phyloP scores from a whole-genome alignment of 1,139 yeast genomes.

The Petasospora rhodanensis region DNA sequence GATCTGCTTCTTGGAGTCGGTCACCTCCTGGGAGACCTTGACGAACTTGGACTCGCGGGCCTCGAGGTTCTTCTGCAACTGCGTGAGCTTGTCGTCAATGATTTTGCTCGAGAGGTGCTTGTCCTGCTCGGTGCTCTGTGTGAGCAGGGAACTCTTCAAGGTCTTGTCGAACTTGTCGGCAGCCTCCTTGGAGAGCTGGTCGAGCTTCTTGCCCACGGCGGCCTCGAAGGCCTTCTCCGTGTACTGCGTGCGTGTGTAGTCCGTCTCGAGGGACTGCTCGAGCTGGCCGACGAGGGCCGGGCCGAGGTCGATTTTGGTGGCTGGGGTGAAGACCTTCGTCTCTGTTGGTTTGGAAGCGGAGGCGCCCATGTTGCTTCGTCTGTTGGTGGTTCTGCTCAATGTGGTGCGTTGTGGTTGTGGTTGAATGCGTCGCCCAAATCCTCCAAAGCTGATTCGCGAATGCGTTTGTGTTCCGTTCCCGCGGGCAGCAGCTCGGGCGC shows the following conservation, averaged over 20 bases:
- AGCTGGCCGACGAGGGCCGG: constrained; percentile 64
- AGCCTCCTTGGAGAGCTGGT: constrained; percentile 57
- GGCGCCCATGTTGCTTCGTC: no score
- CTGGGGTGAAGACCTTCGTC: constrained; percentile 63
- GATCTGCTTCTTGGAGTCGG: constrained; percentile 51
- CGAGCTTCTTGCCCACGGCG: constrained; percentile 63
- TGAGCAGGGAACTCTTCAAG: constrained; percentile 40
- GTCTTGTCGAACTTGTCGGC: constrained; percentile 50
- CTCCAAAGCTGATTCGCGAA: no score
- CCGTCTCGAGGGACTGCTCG: constrained; percentile 72
- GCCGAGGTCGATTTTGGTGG: constrained; percentile 71
- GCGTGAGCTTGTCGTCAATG: constrained; percentile 40
- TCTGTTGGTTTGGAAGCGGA: constrained; percentile 52
- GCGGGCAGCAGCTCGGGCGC: no score
- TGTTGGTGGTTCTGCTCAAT: no score
- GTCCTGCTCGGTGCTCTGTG: constrained; percentile 31
- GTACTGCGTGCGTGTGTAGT: constrained; percentile 76
- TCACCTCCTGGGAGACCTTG: constrained; percentile 33
- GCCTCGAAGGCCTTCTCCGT: constrained; percentile 76
- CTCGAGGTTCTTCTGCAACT: constrained; percentile 44
- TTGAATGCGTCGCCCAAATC: no score
- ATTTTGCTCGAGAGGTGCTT: constrained; percentile 24
- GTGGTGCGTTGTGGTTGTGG: no score
- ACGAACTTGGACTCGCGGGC: constrained; percentile 28
- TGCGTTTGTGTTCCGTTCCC: no score